These are phyloP conservation scores for Arthrobotrys sphaeroides DNA, from an alignment of 2,329 filamentous ascomycete genomes.

Conservation along the genomic window DNA sequence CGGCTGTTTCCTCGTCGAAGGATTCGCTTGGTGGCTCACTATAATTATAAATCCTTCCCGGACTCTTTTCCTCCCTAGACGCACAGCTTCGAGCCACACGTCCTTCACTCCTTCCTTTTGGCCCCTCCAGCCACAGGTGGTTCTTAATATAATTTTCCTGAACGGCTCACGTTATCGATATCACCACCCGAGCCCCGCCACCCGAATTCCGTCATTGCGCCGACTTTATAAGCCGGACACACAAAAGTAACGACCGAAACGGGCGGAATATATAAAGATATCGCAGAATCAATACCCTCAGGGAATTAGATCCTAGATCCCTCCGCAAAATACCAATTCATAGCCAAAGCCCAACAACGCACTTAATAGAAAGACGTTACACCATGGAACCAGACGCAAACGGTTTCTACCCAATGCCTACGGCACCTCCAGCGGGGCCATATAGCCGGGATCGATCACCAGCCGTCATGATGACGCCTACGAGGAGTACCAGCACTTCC, in stretches of 20 bases:
- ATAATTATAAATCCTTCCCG: neutral
- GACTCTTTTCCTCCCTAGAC: neutral
- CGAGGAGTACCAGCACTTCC: constrained; percentile 34
- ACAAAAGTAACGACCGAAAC: neutral
- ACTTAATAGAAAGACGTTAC: constrained; percentile 7
- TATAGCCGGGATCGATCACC: constrained; percentile 49
- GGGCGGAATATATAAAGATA: constrained; percentile 21
- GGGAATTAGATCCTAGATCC: constrained; percentile 1
- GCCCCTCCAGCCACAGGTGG: constrained; percentile 28
- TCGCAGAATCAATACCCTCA: neutral
- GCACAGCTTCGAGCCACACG: constrained; percentile 21
- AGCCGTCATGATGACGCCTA: constrained; percentile 44
- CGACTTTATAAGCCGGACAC: constrained; percentile 10
- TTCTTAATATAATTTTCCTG: constrained; percentile 44
- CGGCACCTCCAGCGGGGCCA: constrained; percentile 36
- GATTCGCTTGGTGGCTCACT: constrained; percentile 23
- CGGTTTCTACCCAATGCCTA: constrained; percentile 49
- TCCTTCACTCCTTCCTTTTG: neutral
- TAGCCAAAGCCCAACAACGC: constrained; percentile 16
- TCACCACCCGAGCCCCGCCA: constrained; percentile 48
- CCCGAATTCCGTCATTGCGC: constrained; percentile 44
- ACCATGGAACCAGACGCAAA: constrained; percentile 53
- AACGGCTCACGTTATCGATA: constrained; percentile 53
- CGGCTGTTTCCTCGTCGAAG: constrained; percentile 26
- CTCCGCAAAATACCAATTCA: constrained; percentile 11